A percentile compares a stretch with the other conserved stretches of the same genome.
Evolutionary conservation across 2,329 filamentous ascomycete genomes (phyloP).

Genomic region (Penicillium glabrum): DNA sequence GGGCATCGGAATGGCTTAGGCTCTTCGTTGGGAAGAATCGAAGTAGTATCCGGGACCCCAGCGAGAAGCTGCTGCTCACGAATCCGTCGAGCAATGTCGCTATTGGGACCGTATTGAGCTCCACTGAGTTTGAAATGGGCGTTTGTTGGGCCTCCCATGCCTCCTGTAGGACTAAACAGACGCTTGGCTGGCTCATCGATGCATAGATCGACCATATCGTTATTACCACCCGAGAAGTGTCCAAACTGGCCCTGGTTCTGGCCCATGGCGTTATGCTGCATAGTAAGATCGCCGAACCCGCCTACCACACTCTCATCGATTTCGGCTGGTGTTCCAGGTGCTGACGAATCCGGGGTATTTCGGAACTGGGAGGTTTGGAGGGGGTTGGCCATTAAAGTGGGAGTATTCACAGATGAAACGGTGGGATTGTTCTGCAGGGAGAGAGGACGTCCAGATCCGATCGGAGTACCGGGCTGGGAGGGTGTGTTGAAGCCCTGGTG

Average conservation of each 20-base stretch:
- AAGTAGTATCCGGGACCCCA: slow-evolving; percentile 50
- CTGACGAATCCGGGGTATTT: slow-evolving; percentile 64
- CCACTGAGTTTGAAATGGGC: slow-evolving; percentile 73
- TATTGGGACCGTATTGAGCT: slow-evolving; percentile 73
- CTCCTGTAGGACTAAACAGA: slow-evolving; percentile 81
- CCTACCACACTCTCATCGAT: slow-evolving; percentile 72
- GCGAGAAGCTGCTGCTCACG: slow-evolving; percentile 64
- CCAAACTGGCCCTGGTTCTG: slow-evolving; percentile 42
- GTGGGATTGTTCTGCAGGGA: slow-evolving; percentile 90
- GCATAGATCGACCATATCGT: slow-evolving; percentile 59
- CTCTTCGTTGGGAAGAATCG: slow-evolving; percentile 69
- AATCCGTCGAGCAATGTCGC: slow-evolving; percentile 68
- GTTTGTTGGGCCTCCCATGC: slow-evolving; percentile 61
- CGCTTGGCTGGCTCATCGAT: slow-evolving; percentile 96
- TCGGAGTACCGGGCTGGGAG: slow-evolving; percentile 83
- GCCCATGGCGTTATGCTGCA: slow-evolving; percentile 50
- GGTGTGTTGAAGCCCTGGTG: slow-evolving; percentile 75
- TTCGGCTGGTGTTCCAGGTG: slow-evolving; percentile 69
- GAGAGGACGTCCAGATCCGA: slow-evolving; percentile 66
- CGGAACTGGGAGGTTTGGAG: slow-evolving; percentile 57
- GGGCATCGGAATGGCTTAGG: slow-evolving; percentile 98
- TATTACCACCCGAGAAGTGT: slow-evolving; percentile 46
- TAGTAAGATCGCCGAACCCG: slow-evolving; percentile 61
- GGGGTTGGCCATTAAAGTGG: slow-evolving; percentile 79
- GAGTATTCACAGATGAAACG: slow-evolving; percentile 95